phyloP scores from a whole-genome alignment of 441 rosid genomes.

The Populus hybrid region DNA sequence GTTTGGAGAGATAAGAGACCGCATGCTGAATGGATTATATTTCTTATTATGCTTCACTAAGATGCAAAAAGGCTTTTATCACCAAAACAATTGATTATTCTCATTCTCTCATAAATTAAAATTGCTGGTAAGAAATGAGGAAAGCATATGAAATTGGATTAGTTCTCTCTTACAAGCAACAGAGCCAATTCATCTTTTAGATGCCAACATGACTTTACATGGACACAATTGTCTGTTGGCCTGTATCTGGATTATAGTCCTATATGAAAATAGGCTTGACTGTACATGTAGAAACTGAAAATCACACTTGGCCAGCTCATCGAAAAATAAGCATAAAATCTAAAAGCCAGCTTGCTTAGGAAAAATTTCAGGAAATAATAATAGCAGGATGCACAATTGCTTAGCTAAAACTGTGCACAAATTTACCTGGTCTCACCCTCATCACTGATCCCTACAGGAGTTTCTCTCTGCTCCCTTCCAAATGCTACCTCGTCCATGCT shows the following conservation, averaged over 20 bases:
- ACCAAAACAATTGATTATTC: background rate
- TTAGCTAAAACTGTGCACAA: background rate
- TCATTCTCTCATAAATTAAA: background rate
- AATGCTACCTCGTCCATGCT: slow-evolving; percentile 91
- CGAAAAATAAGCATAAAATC: background rate
- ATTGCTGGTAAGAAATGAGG: background rate
- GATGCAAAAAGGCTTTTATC: background rate
- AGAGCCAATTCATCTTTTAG: background rate
- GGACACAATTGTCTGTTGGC: background rate
- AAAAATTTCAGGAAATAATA: background rate
- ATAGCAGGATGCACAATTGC: background rate
- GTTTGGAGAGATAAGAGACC: background rate
- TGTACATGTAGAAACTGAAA: slow-evolving; percentile 1
- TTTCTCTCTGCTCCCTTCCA: background rate
- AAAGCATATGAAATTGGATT: background rate
- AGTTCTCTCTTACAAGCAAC: background rate
- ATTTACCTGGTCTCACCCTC: slow-evolving; percentile 34
- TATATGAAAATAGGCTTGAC: background rate
- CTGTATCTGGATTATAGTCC: slow-evolving; percentile 9
- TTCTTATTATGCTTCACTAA: background rate
- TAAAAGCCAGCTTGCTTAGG: background rate
- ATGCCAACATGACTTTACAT: slow-evolving; percentile 19
- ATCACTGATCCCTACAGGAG: background rate
- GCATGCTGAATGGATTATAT: background rate
- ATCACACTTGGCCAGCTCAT: background rate